Base-by-base conservation (phyloP, 768 basidiomycete genomes). In the Tylopilus cervinicoccineus region DNA sequence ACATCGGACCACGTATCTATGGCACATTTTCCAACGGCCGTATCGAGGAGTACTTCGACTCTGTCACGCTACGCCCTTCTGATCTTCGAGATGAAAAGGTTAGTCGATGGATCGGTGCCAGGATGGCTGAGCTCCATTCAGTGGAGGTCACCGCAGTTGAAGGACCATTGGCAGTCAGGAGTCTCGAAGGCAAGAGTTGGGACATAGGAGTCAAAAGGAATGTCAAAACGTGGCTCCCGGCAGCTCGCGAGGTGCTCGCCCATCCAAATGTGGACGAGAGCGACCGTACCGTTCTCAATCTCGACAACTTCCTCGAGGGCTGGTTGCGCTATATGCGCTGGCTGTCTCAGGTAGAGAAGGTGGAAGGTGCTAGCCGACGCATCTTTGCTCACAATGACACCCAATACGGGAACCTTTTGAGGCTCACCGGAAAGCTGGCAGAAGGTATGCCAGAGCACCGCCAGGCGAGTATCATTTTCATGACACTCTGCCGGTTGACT, bases 21-120 rank as follows among this genome's bases (percentile, higher is more conserved):
- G 96, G 96, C 38, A 97, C 94, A 2, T 98, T 98, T 68, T 78
- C 81, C 55, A 99, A 98, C 65, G 96, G 96, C 29, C 84, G 96
- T 20, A 73, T 98, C 38, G 96, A 98, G 70, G 87, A 99, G 67
- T 96, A 90, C 69, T 97, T 97, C 65, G 81, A 93, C 52, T 92
- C 92, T 14, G 76, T 82, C 28, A 86, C 93, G 3, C 73, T 98
- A 38, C 84, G 81, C 1, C 75, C 88, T 12, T 66, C 76, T 34
- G 91, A 96, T 61, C 74, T 99, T 53, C 79, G 91, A 40, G 81
- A 92, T 56, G 79, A 82, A 14, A 67, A 71, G 51, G 80, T 85
- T 47, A 93, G 89, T 63, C 74, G 83, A 24, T 91, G 88, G 80
- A 92, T 98, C 56, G 93, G 84, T n/a, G 80, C 85, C 19, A 78